Evolutionary conservation across 768 basidiomycete genomes (phyloP).

Genomic region (Tricholoma sp.): DNA sequence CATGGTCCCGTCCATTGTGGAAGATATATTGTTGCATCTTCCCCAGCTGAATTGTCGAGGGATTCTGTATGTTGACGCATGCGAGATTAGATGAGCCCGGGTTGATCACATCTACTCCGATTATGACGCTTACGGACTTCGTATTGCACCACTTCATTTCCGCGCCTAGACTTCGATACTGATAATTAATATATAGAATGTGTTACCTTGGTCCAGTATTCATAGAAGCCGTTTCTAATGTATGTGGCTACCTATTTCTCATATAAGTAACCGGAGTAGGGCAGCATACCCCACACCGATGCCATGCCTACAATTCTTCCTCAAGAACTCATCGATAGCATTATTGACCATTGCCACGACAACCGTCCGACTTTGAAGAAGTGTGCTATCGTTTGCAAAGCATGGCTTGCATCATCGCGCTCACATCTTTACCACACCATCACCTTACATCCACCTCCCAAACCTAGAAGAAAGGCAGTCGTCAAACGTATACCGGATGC

Average conservation of each 20-base stretch:
- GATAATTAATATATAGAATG: background rate
- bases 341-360: conserved; percentile 21
- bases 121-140: background rate
- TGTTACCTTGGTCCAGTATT: background rate
- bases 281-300: background rate
- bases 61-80: conserved; percentile 8
- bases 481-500: background rate
- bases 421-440: conserved; percentile 20
- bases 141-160: background rate
- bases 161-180: background rate
- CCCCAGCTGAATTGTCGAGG: conserved; percentile 3
- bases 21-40: conserved; percentile 4
- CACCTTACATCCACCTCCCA: conserved; percentile 15
- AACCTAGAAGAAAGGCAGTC: background rate
- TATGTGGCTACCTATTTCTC: background rate
- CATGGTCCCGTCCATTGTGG: conserved; percentile 6
- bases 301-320: conserved; percentile 13
- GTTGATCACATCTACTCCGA: background rate
- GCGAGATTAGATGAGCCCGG: conserved; percentile 1
- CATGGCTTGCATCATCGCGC: conserved; percentile 22
- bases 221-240: background rate
- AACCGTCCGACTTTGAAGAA: conserved; percentile 14
- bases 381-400: conserved; percentile 23
- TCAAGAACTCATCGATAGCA: conserved; percentile 23
- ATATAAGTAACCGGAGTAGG: background rate